Base-by-base conservation (phyloP, 2,329 filamentous ascomycete genomes). In the Epichloe uncinata region DNA sequence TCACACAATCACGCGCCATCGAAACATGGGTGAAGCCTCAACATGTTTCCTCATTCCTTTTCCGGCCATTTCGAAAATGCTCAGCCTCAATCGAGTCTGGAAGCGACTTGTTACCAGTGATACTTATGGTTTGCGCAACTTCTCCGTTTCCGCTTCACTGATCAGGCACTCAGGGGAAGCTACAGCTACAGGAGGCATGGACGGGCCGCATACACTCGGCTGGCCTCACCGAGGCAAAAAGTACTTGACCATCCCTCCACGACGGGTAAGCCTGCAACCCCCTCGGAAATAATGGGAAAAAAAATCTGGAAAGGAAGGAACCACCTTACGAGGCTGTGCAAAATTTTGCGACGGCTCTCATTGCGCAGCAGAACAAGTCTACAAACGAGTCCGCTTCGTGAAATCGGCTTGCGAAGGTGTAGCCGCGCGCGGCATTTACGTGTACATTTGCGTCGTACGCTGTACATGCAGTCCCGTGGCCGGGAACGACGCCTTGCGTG, bases 11-110 rank as follows among this genome's bases (percentile, higher is more conserved):
- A n/a, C n/a, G n/a, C n/a, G 42, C 47, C 22, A 40, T 16, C 30
- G 15, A 41, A 51, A 38, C n/a, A n/a, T 38, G 30, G 20, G 16
- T 22, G 15, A 42, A 26, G 38, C 40, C 20, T 22, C 18, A 36
- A 18, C 22, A 18, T 33, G 30, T 35, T 38, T 42, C 5, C 35
- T 42, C 53, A 52, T 53, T 40, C 56, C 52, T 41, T 48, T 54
- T 51, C 47, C 37, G 55, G 46, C 43, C 34, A 20, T 15, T 45
- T 34, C 36, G 34, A 20, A 41, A 33, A n/a, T 55, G 54, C 56
- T 58, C 56, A 54, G 55, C 56, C 56, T 53, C 56, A 53, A 36
- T 56, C 50, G n/a, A 47, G 51, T 53, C 45, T 26, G 26, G 8
- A 44, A 33, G 26, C n/a, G 3, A 13, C 20, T 8, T 6, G 7